Evolutionary conservation across 1,139 yeast genomes (phyloP).

Genomic region (Yamadazyma taylorii): DNA sequence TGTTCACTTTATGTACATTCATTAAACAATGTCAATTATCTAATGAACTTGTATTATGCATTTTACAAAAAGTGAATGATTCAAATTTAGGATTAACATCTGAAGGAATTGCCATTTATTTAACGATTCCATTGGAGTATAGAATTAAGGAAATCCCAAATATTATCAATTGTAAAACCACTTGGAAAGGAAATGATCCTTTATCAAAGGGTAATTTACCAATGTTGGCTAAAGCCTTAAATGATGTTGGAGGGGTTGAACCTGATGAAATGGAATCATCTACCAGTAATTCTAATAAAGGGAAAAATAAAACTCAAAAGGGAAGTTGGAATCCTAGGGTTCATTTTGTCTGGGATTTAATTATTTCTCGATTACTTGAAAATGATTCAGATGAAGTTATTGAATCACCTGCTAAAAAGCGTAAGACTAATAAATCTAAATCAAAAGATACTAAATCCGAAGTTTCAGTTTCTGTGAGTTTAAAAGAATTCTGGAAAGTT

Average conservation of each 20-base stretch:
- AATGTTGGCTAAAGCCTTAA: constrained; percentile 61
- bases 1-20: constrained; percentile 67
- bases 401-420: constrained; percentile 19
- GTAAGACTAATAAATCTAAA: constrained; percentile 30
- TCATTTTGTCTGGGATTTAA: constrained; percentile 82
- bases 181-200: constrained; percentile 78
- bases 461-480: constrained; percentile 34
- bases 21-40: constrained; percentile 19
- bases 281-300: constrained; percentile 18
- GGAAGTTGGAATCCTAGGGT: constrained; percentile 77
- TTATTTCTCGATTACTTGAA: constrained; percentile 36
- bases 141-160: constrained; percentile 27
- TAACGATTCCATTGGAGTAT: constrained; percentile 42
- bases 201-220: constrained; percentile 65
- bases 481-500: constrained; percentile 78
- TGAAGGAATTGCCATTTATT: constrained; percentile 78
- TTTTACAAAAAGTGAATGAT: constrained; percentile 48
- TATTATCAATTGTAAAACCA: constrained; percentile 29
- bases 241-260: constrained; percentile 46
- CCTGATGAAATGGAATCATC: background rate
- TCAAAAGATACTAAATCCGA: constrained; percentile 31
- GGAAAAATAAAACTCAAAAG: constrained; percentile 41
- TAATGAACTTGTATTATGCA: constrained; percentile 26
- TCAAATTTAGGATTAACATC: constrained; percentile 61
- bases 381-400: constrained; percentile 17